phyloP scores from a whole-genome alignment of 139 green algal species.

The Diplosphaera chodatii region DNA sequence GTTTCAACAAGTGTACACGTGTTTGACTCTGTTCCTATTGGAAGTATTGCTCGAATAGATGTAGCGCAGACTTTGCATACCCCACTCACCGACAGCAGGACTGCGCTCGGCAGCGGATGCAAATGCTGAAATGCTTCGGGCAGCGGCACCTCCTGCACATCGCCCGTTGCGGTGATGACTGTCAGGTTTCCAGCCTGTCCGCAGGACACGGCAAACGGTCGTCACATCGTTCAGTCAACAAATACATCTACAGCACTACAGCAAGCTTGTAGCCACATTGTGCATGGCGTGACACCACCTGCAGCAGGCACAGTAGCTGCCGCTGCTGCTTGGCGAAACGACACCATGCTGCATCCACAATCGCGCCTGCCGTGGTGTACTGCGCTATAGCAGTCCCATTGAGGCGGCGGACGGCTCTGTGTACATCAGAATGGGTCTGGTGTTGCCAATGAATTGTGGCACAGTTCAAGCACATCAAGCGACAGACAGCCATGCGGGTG shows the following conservation, averaged over 20 bases:
- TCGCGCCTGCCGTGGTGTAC: background rate
- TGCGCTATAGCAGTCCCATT: constrained; percentile 15
- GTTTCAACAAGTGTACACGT: no score
- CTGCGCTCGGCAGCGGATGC: constrained; percentile 37
- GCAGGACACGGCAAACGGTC: no score
- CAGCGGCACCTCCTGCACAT: constrained; percentile 40
- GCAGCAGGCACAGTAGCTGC: constrained; percentile 53
- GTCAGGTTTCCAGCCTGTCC: no score
- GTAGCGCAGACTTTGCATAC: background rate
- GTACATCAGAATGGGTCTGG: no score
- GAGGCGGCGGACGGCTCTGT: constrained; percentile 10
- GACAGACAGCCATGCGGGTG: no score
- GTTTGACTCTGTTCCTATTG: no score
- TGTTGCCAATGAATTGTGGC: no score
- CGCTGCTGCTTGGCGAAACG: constrained; percentile 20
- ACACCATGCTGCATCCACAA: constrained; percentile 25
- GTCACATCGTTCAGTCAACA: no score
- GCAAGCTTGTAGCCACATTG: no score
- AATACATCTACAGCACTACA: constrained; percentile 6
- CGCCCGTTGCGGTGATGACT: constrained; percentile 30
- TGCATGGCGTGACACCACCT: no score
- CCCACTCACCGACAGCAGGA: constrained; percentile 45
- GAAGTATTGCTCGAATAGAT: background rate
- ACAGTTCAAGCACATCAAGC: no score
- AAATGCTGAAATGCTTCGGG: constrained; percentile 23